Conservation (phyloP, 306 rosid species). For the Cucurbita maxima region DNA sequence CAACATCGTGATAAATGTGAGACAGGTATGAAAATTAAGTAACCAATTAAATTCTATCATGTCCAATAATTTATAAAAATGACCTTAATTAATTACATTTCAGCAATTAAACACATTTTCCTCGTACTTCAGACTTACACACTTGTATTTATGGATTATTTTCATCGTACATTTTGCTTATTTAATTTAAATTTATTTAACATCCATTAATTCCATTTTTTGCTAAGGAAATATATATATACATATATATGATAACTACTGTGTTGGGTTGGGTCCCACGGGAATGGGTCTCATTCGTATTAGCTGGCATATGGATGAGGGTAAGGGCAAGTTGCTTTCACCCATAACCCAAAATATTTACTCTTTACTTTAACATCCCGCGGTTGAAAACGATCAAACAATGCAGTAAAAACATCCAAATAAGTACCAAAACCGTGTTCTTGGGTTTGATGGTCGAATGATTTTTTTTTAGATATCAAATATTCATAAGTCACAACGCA, state of each 20-base stretch:
- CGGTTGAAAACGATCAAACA: background rate
- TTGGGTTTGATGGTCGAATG: too few relatives aligned
- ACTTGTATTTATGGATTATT: background rate
- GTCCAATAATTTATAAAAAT: background rate
- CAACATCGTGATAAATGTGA: too few relatives aligned
- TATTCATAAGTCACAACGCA: too few relatives aligned
- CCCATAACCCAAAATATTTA: background rate
- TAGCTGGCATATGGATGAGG: background rate
- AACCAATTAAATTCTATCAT: background rate
- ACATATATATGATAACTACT: background rate
- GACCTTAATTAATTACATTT: background rate
- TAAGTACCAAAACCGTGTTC: too few relatives aligned
- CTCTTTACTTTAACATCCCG: background rate
- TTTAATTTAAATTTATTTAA: background rate
- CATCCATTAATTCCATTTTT: background rate
- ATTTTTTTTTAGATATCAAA: too few relatives aligned
- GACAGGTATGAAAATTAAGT: background rate
- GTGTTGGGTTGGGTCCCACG: background rate
- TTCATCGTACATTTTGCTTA: background rate
- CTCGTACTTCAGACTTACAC: background rate
- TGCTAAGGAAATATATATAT: too few relatives aligned
- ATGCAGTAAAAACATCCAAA: background rate
- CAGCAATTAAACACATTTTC: background rate
- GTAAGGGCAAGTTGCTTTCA: constrained; percentile 5
- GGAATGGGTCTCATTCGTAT: background rate